Conservation (phyloP, 306 rosid genomes). For the Vigna mungo region DNA sequence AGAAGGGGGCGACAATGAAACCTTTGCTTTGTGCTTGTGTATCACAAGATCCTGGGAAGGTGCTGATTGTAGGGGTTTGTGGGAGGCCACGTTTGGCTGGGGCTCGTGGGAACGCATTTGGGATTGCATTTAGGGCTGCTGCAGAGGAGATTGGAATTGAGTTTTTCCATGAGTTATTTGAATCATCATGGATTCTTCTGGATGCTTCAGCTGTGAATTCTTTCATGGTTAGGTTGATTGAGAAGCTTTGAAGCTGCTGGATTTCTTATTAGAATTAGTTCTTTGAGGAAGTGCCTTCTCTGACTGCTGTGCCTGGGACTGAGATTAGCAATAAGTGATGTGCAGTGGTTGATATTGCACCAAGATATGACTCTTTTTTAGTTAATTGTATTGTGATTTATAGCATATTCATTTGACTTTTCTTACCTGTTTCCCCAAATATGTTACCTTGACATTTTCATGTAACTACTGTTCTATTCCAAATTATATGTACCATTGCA, state of each 20-base stretch:
- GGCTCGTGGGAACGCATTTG: conserved; percentile 86
- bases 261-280: conserved; percentile 27
- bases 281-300: conserved; percentile 22
- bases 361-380: conserved; percentile 40
- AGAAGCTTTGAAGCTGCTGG: conserved; percentile 65
- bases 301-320: conserved; percentile 42
- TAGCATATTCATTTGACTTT: conserved; percentile 35
- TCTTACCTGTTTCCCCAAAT: conserved; percentile 10
- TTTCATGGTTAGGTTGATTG: conserved; percentile 91
- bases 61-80: conserved; percentile 87
- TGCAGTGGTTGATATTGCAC: conserved; percentile 34
- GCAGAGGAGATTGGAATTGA: conserved; percentile 80
- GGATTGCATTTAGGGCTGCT: conserved; percentile 77
- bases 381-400: conserved; percentile 45
- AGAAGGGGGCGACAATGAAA: conserved; percentile 95
- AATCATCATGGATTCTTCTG: conserved; percentile 92
- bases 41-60: conserved; percentile 78
- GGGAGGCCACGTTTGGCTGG: conserved; percentile 97
- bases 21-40: conserved; percentile 95
- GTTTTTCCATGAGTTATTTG: conserved; percentile 92
- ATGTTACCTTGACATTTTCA: conserved; percentile 35
- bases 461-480: conserved; percentile 36
- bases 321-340: conserved; percentile 44
- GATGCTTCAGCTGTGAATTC: conserved; percentile 75
- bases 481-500: conserved; percentile 15